Conservation (phyloP, 2,329 filamentous ascomycete genomes). For the Claviceps spartinae region DNA sequence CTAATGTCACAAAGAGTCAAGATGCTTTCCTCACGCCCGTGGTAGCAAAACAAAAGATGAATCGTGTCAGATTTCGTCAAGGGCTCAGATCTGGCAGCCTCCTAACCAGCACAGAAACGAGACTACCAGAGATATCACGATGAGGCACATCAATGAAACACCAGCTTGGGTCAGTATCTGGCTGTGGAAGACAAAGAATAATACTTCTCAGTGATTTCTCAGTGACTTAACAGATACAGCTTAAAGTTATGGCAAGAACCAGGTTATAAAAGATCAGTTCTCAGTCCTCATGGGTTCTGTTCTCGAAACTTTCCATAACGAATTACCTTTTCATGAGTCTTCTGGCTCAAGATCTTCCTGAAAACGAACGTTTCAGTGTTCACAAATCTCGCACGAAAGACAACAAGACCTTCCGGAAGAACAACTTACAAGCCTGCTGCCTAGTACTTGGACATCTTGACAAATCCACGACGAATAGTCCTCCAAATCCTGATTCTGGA, state of each 20-base stretch:
- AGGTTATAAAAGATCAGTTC: background rate
- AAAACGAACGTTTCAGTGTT: background rate
- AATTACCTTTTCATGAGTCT: background rate
- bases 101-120: background rate
- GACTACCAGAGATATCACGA: conserved; percentile 2
- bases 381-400: background rate
- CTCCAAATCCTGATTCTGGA: too few species aligned
- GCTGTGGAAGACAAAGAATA: background rate
- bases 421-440: too few species aligned
- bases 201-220: background rate
- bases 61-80: background rate
- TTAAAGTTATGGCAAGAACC: background rate
- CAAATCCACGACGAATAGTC: too few species aligned
- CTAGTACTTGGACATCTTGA: too few species aligned
- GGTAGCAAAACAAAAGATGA: background rate
- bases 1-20: background rate
- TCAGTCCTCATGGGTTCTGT: background rate
- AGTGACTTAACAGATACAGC: too few species aligned
- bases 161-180: background rate
- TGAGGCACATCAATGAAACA: conserved; percentile 4
- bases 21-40: background rate
- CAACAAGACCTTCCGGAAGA: too few species aligned
- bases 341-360: background rate
- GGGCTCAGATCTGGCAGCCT: background rate
- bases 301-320: background rate